Conservation (phyloP, 1,139 yeast genomes). For the Sugiyamaella castrensis region DNA sequence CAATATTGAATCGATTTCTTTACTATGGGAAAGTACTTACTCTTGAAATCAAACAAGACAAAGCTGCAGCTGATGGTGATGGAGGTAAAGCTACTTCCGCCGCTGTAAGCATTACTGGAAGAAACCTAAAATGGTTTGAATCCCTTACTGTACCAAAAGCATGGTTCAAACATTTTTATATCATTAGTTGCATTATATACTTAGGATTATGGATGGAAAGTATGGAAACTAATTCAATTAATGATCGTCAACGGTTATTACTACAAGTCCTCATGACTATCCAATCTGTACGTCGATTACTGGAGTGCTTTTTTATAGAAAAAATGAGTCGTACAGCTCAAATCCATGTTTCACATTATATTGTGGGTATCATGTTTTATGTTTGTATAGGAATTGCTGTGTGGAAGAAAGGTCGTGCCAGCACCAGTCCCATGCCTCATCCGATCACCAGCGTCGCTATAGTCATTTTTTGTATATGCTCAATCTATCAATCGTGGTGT, state of each 20-base stretch:
- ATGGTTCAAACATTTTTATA: conserved; percentile 48
- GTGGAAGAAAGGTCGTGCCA: not conserved
- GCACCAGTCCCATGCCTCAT: not conserved
- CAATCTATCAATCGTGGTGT: conserved; percentile 54
- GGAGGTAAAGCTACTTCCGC: not conserved
- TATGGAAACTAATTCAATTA: conserved; percentile 9
- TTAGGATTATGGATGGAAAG: not conserved
- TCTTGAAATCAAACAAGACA: not conserved
- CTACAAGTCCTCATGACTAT: conserved; percentile 34
- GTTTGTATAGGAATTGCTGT: conserved; percentile 35
- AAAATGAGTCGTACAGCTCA: conserved; percentile 43
- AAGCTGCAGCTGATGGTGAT: no score
- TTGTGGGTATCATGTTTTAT: conserved; percentile 72
- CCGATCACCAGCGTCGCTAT: not conserved
- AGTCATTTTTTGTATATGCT: conserved; percentile 43
- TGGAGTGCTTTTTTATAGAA: conserved; percentile 57
- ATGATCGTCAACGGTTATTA: conserved; percentile 15
- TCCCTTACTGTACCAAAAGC: conserved; percentile 44
- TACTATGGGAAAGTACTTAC: conserved; percentile 31
- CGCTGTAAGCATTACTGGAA: not conserved
- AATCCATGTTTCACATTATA: conserved; percentile 74
- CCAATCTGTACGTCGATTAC: conserved; percentile 63
- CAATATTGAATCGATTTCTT: conserved; percentile 23
- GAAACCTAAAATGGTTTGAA: not conserved
- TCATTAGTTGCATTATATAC: conserved; percentile 26